A percentile compares a stretch with the other conserved stretches of the same genome.
phyloP scores from a whole-genome alignment of 768 basidiomycete species.

The Xanthoconium stramineum region DNA sequence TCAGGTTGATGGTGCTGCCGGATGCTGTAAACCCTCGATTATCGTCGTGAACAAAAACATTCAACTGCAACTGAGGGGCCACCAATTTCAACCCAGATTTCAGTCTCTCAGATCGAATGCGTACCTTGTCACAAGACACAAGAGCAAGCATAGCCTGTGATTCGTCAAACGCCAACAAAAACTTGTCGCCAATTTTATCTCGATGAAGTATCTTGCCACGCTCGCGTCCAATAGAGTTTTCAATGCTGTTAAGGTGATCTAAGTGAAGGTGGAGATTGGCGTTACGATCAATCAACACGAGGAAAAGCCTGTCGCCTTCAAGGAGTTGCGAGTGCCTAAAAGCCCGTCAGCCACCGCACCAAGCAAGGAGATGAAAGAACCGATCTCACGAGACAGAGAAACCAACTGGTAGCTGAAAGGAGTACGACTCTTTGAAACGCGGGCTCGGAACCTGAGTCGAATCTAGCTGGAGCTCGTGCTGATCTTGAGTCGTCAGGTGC shows the following conservation, averaged over 20 bases:
- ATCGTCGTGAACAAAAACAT: conserved; percentile 51
- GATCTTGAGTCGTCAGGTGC: conserved; percentile 30
- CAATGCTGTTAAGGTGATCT: conserved; percentile 34
- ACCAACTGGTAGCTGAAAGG: conserved; percentile 23
- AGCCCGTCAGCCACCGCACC: neutral
- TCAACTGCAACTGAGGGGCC: conserved; percentile 32
- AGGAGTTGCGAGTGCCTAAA: conserved; percentile 41
- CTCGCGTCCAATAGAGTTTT: conserved; percentile 32
- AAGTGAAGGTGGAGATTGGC: conserved; percentile 37
- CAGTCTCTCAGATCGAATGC: neutral
- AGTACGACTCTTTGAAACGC: conserved; percentile 24
- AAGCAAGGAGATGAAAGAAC: neutral
- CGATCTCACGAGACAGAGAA: conserved; percentile 24
- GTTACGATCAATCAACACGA: conserved; percentile 36
- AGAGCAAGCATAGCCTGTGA: conserved; percentile 45
- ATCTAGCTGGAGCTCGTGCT: conserved; percentile 29
- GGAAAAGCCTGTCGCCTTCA: conserved; percentile 36
- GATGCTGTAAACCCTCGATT: conserved; percentile 39
- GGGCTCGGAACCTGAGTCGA: conserved; percentile 18
- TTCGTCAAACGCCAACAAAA: conserved; percentile 52
- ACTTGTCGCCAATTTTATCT: conserved; percentile 46
- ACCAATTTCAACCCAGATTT: neutral
- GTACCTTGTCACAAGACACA: conserved; percentile 43
- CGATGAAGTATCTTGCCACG: conserved; percentile 36
- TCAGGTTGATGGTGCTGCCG: conserved; percentile 42